Conservation (phyloP, 2,329 filamentous ascomycete genomes). For the Boeremia exigua region DNA sequence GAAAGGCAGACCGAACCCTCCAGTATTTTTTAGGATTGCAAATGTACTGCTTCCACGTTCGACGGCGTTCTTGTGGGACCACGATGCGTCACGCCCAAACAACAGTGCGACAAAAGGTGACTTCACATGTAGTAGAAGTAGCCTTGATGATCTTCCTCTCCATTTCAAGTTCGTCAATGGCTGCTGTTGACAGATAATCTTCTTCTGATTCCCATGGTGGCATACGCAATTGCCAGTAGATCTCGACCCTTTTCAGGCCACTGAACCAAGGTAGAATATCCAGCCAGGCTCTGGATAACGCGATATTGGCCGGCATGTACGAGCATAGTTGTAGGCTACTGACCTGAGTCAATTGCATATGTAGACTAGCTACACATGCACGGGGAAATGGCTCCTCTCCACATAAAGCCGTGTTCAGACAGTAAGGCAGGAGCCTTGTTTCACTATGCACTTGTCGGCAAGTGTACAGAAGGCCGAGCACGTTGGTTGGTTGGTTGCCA, state of each 20-base stretch:
- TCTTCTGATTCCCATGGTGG: constrained; percentile 7
- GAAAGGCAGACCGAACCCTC: background rate
- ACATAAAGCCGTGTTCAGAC: background rate
- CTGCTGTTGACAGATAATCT: constrained; percentile 2
- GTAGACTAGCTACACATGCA: background rate
- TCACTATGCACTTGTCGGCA: constrained; percentile 6
- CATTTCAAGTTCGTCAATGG: constrained; percentile 1
- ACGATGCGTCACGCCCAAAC: background rate
- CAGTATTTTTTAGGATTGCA: background rate
- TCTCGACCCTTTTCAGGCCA: background rate
- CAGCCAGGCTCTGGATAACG: constrained; percentile 3
- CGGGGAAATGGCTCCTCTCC: background rate
- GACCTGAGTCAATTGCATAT: background rate
- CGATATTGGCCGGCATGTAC: background rate
- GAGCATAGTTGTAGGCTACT: constrained; percentile 3
- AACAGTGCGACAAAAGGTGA: constrained; percentile 4
- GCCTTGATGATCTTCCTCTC: background rate
- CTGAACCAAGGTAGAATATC: constrained; percentile 2
- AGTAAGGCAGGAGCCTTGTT: constrained; percentile 2
- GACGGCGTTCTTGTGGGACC: background rate
- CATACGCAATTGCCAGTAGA: constrained; percentile 4
- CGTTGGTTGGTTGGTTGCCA: background rate
- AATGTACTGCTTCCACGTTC: background rate
- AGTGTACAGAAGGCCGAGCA: constrained; percentile 2
- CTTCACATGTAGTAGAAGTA: background rate